phyloP scores from a whole-genome alignment of 768 basidiomycete genomes.

The Butyriboletus loyo region DNA sequence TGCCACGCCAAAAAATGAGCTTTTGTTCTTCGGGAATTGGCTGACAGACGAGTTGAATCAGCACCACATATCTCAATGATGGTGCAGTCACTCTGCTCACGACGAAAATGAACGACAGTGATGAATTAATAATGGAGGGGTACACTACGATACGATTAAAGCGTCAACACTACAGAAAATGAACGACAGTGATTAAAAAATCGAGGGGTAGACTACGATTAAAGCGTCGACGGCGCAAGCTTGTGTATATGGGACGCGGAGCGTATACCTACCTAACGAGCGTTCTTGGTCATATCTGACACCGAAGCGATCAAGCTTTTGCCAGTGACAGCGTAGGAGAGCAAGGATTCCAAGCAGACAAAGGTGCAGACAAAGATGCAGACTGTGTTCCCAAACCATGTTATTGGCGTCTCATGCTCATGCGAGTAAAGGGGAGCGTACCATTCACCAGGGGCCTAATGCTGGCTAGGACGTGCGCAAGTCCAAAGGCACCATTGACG shows the following conservation, averaged over 20 bases:
- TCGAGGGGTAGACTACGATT: neutral
- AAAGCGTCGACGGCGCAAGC: slow-evolving; percentile 11
- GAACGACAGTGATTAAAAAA: too few species aligned
- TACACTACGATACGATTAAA: too few species aligned
- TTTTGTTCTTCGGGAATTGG: too few species aligned
- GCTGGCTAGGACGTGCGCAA: slow-evolving; percentile 10
- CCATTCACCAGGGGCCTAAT: slow-evolving; percentile 14
- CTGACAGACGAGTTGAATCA: too few species aligned
- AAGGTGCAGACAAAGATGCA: too few species aligned
- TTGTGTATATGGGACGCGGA: slow-evolving; percentile 17
- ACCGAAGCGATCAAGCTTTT: neutral
- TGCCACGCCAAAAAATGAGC: too few species aligned
- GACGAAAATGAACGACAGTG: neutral
- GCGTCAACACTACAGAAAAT: too few species aligned
- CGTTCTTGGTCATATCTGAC: neutral
- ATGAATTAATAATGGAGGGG: too few species aligned
- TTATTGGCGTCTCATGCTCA: neutral
- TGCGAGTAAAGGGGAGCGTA: slow-evolving; percentile 9
- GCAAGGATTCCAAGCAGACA: slow-evolving; percentile 8
- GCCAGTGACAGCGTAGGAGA: slow-evolving; percentile 9
- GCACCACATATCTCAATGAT: too few species aligned
- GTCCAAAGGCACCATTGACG: neutral
- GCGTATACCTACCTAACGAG: slow-evolving; percentile 8
- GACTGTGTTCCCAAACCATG: neutral
- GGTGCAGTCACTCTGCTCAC: too few species aligned